phyloP scores from a whole-genome alignment of 257 asterid genomes.

The Avicennia marina region DNA sequence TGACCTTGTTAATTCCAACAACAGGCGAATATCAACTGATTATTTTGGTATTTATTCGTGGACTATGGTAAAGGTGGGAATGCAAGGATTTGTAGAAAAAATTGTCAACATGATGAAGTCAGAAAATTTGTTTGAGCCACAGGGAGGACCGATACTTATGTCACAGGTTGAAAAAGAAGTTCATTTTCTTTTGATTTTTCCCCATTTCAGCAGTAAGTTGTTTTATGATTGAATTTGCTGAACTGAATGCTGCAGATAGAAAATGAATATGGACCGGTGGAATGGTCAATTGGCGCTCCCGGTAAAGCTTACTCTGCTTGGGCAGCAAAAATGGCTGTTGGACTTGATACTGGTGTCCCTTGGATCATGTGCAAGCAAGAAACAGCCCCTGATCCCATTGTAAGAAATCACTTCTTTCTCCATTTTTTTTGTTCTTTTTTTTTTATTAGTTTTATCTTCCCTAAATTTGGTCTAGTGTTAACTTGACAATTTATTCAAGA shows the following conservation, averaged over 20 bases:
- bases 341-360: conserved; percentile 60
- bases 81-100: conserved; percentile 56
- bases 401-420: conserved; percentile 22
- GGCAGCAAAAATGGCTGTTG: conserved; percentile 73
- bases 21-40: no score
- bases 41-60: not conserved
- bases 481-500: no score
- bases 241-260: conserved; percentile 45
- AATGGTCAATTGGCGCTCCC: conserved; percentile 69
- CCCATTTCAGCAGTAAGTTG: not conserved
- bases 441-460: not conserved
- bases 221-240: not conserved
- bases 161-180: conserved; percentile 40
- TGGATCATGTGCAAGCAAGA: conserved; percentile 87
- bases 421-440: not conserved
- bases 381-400: conserved; percentile 66
- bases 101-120: conserved; percentile 57
- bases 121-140: conserved; percentile 59
- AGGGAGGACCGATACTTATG: conserved; percentile 70
- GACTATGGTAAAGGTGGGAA: conserved; percentile 41
- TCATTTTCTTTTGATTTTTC: not conserved
- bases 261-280: conserved; percentile 72
- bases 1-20: not conserved
- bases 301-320: conserved; percentile 68
- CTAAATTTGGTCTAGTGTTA: no score